These are phyloP conservation scores for Phytopythium chamaehyphon DNA, from an alignment of 352 stramenopile genomes.

Conservation along the genomic window DNA sequence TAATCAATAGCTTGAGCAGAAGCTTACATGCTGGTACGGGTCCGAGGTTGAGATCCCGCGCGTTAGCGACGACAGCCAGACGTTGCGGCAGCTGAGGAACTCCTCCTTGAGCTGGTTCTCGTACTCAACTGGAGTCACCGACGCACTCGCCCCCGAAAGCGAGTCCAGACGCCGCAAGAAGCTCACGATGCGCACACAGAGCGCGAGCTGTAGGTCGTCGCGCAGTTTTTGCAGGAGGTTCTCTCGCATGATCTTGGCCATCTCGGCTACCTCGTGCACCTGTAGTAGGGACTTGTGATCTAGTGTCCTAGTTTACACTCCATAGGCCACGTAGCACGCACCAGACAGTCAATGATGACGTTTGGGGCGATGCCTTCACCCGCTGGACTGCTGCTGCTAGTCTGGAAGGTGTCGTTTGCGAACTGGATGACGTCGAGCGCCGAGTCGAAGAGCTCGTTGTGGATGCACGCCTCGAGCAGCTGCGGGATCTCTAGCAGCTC, in stretches of 20 bases:
- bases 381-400: conserved; percentile 11
- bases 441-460: conserved; percentile 96
- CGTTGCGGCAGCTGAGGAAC: conserved; percentile 74
- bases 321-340: conserved; percentile 11
- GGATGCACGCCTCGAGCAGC: conserved; percentile 95
- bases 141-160: conserved; percentile 16
- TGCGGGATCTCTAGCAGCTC: conserved; percentile 97
- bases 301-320: no score
- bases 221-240: conserved; percentile 82
- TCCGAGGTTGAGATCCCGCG: conserved; percentile 49
- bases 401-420: conserved; percentile 61
- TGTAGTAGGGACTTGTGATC: no score
- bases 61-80: conserved; percentile 68
- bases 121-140: conserved; percentile 48
- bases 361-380: conserved; percentile 23
- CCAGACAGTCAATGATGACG: conserved; percentile 58
- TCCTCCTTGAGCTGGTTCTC: conserved; percentile 82
- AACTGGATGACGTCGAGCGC: conserved; percentile 96
- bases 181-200: conserved; percentile 79
- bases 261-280: conserved; percentile 61
- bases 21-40: conserved; percentile 80
- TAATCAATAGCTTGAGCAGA: background rate
- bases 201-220: conserved; percentile 71
- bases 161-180: conserved; percentile 74
- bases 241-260: conserved; percentile 54